Evolutionary conservation across 306 rosid genomes (phyloP).

Genomic region (Sesbania bispinosa): DNA sequence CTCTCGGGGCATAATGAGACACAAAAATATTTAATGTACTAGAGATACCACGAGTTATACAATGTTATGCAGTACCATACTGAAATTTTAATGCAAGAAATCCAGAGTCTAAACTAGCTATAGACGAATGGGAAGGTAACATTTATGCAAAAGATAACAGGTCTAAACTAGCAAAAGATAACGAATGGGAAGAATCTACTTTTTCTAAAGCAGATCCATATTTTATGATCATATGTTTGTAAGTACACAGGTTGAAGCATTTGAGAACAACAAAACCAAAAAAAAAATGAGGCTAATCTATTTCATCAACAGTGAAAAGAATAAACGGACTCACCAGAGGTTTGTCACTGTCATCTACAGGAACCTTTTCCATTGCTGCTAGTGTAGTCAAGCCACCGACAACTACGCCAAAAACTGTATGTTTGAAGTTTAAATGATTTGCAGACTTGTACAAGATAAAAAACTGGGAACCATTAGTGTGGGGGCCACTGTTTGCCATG

Average conservation of each 20-base stretch:
- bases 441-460: constrained; percentile 94
- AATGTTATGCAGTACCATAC: too few relatives aligned
- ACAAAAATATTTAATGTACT: background rate
- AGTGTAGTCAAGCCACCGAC: constrained; percentile 92
- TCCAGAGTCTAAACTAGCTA: constrained; percentile 12
- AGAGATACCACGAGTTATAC: too few relatives aligned
- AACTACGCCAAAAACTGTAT: constrained; percentile 87
- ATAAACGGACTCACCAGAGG: constrained; percentile 61
- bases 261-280: constrained; percentile 10
- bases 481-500: constrained; percentile 99
- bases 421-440: constrained; percentile 88
- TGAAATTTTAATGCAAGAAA: too few relatives aligned
- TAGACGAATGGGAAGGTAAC: background rate
- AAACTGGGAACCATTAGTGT: constrained; percentile 96
- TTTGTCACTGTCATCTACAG: constrained; percentile 81
- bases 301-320: constrained; percentile 17
- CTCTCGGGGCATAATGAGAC: background rate
- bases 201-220: constrained; percentile 24
- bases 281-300: constrained; percentile 5
- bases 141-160: constrained; percentile 9
- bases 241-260: constrained; percentile 15
- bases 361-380: constrained; percentile 90
- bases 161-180: too few relatives aligned
- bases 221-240: constrained; percentile 20
- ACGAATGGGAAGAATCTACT: constrained; percentile 22